Base-by-base conservation (phyloP, 768 basidiomycete genomes). In the Steccherinum ochraceum region DNA sequence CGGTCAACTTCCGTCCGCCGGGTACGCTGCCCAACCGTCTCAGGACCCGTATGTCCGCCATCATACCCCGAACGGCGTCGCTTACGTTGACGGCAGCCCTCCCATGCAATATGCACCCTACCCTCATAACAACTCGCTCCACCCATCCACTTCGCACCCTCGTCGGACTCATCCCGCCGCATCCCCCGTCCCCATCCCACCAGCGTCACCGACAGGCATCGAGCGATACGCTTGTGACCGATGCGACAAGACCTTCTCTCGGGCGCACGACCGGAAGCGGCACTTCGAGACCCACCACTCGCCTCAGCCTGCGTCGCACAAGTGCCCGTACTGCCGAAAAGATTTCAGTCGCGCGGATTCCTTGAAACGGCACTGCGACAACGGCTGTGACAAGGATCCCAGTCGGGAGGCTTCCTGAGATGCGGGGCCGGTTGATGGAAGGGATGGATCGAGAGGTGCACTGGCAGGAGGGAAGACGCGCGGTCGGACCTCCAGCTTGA, bases 261-360 rank as follows among this genome's bases (percentile, higher is more conserved):
- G 88, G 55, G 76, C 83, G 52, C 86, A 89, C 66, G 88, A 91
- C 67, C 79, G 85, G 56, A 87, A 89, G 68, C 78, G 88, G 55
- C 88, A 91, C 67, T 79, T 80, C 57, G 86, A 89, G 66, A 86
- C 83, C 13, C 83, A 87, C 58, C 87, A 89, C 59, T 73, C 81
- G 41, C 63, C 81, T 27, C 72, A 75, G 12, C 83, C 85, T 19
- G 73, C 81, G 51, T 69, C 79, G 57, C 86, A 90, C 64, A 76
- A 74, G 47, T 90, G 89, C 67, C 77, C 76, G 23, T 83, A 73
- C 63, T 90, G 89, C 67, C 74, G 77, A 58, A 89, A 89, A 67
- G 82, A 82, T 61, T 89, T 89, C 64, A 86, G 85, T 69, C 80
- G 89, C 64, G 77, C 69, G 45, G 86, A 87, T 69, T 90, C 89